Base-by-base conservation (phyloP, 805 yeast genomes). In the Ascoidea tarda region DNA sequence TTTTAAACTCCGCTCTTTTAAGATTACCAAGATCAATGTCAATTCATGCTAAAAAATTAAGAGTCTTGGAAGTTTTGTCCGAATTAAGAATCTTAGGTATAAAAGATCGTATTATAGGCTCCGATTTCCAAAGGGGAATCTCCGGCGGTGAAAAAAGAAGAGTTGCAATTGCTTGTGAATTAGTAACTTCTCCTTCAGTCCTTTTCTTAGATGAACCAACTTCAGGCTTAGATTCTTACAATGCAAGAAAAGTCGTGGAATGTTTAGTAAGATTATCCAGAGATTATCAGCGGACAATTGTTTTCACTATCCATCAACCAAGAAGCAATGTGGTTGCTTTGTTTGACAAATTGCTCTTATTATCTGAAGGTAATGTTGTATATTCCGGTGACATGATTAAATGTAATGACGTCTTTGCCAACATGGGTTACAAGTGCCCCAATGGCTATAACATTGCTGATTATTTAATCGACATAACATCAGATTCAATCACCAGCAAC, bases 241-340 rank as follows among this genome's bases (percentile, higher is more conserved):
- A 90, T 67, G 98, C 99, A 0, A 81, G 79, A 62, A 88, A 90
- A 60, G 99, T 93, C 6, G 74, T 93, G 48, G 97, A 89, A 55
- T 77, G 88, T 55, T 73, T 93, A 48, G 91, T 86, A 2, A 76
- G 84, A 53, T 73, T 93, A 54, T 87, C 97, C 0, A 75, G 81
- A 54, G 84, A 81, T 60, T 86, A 82, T 65, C 82, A 85, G 55
- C 80, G 98, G 63, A 91, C 99, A 0, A 81, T 93, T 50, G 79
- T 93, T 1, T 84, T 93, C 64, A 88, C 99, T 0, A 93, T 93
- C 58, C 99, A 93, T 69, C 99, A 93, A 64, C 99, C 99, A 8
- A 76, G 99, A 62, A 87, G 96, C 53, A 93, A 93, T 62, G 91
- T 93, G 64, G 97, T 93, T 42, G 82, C 96, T 0, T 69, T 87